Base-by-base conservation (phyloP, 805 yeast species). In the Candida anglica region DNA sequence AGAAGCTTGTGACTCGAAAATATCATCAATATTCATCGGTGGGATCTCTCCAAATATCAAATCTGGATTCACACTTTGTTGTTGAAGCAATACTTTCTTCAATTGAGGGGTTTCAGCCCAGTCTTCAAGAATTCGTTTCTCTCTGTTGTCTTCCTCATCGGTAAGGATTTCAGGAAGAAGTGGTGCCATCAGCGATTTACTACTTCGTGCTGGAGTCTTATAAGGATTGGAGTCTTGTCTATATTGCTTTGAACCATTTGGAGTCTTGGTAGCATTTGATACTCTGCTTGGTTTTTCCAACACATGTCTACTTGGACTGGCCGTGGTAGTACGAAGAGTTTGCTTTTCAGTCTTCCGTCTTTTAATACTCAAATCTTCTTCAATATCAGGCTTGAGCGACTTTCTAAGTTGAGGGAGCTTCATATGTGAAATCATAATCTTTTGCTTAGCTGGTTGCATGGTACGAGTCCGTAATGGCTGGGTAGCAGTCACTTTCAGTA, bases 11-110 rank as follows among this genome's bases (percentile, higher is more conserved):
- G 77, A 50, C 24, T 67, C 71, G 50, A 84, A 86, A 3, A 84
- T 75, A 41, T 79, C 86, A 34, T 78, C 86, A 61, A 81, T 77
- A 33, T 78, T 73, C 38, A 84, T 60, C 2, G 79, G 79, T 0
- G 84, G 82, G 20, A 83, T 73, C 5, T 84, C 81, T 0, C 95
- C 95, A 60, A 87, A 86, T 1, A 86, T 73, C 14, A 67, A 52
- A 40, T 69, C 77, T 0, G 93, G 89, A 48, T 86, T 81, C 40
- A 81, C 60, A 10, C 41, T 37, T 26, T 46, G 49, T 35, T 55
- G 57, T 29, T 53, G 52, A 31, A 47, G 40, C 20, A 62, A 44
- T 9, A 52, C 41, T 30, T 42, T 41, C 10, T 56, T 50, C 8
- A 66, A 41, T 33, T 62, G 62, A 0, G 69, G 66, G 0, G 69